phyloP scores from a whole-genome alignment of 2,329 filamentous ascomycete species.

The Colletotrichum destructivum region DNA sequence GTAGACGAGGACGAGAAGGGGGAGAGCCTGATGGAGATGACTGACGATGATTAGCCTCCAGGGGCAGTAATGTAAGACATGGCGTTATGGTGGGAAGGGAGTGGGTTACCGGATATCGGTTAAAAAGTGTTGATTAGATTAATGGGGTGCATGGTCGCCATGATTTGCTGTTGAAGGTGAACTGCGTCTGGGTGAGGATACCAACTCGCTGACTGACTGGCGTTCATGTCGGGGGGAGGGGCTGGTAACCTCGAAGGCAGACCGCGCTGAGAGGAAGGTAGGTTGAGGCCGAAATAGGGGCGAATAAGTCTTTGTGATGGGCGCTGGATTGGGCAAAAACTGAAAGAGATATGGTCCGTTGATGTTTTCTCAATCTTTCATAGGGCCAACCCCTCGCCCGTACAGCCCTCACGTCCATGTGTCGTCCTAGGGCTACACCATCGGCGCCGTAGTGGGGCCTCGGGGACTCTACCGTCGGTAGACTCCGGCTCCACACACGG shows the following conservation, averaged over 20 bases:
- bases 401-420: slow-evolving; percentile 74
- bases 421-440: slow-evolving; percentile 68
- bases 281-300: neutral
- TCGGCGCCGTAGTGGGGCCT: slow-evolving; percentile 65
- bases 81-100: slow-evolving; percentile 23
- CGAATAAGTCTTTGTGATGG: too few species aligned
- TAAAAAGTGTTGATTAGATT: neutral
- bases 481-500: slow-evolving; percentile 44
- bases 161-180: neutral
- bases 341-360: too few species aligned
- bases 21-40: slow-evolving; percentile 70
- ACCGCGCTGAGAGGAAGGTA: neutral
- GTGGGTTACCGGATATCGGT: slow-evolving; percentile 9
- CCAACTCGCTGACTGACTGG: neutral
- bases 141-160: neutral
- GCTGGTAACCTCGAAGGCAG: slow-evolving; percentile 19
- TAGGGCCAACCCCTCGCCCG: slow-evolving; percentile 73
- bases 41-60: slow-evolving; percentile 63
- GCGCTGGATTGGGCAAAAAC: neutral
- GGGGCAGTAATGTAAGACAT: slow-evolving; percentile 11
- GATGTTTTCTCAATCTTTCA: slow-evolving; percentile 45
- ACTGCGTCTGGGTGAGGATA: neutral
- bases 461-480: slow-evolving; percentile 53
- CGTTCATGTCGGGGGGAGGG: slow-evolving; percentile 25
- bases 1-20: slow-evolving; percentile 55